Evolutionary conservation across 352 stramenopile genomes (phyloP), one percentile per base, ranked within the genome.

Genomic region (Phytophthora melonis): DNA sequence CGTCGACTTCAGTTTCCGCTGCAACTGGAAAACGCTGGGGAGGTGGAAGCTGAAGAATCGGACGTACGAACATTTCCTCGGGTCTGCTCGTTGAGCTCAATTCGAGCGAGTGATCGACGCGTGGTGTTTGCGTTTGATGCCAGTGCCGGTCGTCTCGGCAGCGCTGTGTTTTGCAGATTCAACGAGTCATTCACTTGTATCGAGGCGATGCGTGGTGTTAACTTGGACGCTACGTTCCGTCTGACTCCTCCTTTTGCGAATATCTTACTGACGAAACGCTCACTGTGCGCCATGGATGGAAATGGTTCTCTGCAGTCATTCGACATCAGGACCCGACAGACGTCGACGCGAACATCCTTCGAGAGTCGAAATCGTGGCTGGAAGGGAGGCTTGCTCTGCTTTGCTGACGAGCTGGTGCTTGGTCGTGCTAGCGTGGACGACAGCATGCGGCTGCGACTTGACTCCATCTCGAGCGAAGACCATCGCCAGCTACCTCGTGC

Each of bases 401-500:
- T 77, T 16, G 66, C 63, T 11, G 75, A 79, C 13, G 72, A 76
- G 13, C 63, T 79, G 11, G 63, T 73, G 0, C 21, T 82, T 16
- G 71, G 58, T 4, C 56, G 71, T 6, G 21, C 52, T 7, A 45
- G n/a, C 2, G 1, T 79, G 5, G 34, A 63, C 9, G 19, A 39
- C n/a, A 61, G 30, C 19, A 66, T 21, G 23, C 57, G 4, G 41
- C 10, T 78, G n/a, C 34, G 14, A 10, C 1, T 75, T 8, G 16
- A 32, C n/a, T 63, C 23, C 9, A 63, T 81, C 57, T 79, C 70
- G 10, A 75, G 58, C 57, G 75, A 87, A 50, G 79, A 90, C 18
- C 62, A 79, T 47, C 72, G 78, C 23, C 60, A 52, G 3, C 36
- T 88, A 1, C 79, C 81, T 10, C 21, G 41, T 49, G 41, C 54